A percentile compares a stretch with the other conserved stretches of the same genome.
Evolutionary conservation across 345 rosid genomes (phyloP).

Genomic region (Linum usitatissimum): DNA sequence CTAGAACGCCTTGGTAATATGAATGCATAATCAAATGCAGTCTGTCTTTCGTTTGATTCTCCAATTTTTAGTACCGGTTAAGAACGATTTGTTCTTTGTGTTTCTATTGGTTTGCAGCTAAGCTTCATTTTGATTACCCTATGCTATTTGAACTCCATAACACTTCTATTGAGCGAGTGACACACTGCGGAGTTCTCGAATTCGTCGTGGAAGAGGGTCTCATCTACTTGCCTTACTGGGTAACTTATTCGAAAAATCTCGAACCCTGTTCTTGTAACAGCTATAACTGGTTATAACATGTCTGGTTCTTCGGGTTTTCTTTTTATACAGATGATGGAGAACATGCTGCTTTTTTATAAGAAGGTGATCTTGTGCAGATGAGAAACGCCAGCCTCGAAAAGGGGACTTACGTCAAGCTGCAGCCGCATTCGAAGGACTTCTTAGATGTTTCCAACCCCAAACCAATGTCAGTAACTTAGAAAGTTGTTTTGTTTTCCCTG

Average conservation of each 20-base stretch:
- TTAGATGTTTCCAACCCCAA: conserved; percentile 60
- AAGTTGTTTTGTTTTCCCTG: background rate
- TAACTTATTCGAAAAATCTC: conserved; percentile 13
- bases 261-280: too few species aligned
- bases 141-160: conserved; percentile 49
- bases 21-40: background rate
- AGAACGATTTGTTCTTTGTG: too few species aligned
- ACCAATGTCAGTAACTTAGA: conserved; percentile 43
- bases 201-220: conserved; percentile 61
- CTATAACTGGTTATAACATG: background rate
- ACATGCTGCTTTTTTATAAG: conserved; percentile 57
- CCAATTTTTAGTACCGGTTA: background rate
- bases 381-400: conserved; percentile 39
- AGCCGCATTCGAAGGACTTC: conserved; percentile 55
- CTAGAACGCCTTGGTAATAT: conserved; percentile 55
- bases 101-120: conserved; percentile 26
- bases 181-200: conserved; percentile 62
- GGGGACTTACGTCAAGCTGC: conserved; percentile 54
- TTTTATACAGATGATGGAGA: conserved; percentile 50
- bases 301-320: background rate
- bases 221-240: conserved; percentile 57
- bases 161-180: conserved; percentile 24
- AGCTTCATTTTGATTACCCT: conserved; percentile 50
- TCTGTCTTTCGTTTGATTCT: background rate
- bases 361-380: conserved; percentile 43